Evolutionary conservation across 108 stramenopile species (phyloP), one percentile per base, ranked within the genome.

Genomic region (Pseudonitzschia pungens): DNA sequence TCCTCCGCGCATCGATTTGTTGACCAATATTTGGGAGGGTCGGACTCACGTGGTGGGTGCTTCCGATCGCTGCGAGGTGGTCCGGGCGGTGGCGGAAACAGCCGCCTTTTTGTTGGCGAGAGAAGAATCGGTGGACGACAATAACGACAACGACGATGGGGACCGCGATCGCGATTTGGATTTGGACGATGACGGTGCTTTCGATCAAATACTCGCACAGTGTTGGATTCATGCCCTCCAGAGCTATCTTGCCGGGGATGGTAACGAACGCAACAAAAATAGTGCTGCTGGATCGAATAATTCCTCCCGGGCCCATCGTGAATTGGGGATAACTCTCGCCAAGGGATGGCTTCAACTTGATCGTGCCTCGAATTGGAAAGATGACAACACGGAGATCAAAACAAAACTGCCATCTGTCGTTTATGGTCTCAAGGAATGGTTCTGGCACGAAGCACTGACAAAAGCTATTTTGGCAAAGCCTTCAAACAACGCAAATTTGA

Each of bases 71-170:
- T 36, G 75, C 16, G 72, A 85, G 28, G 73, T 94, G 26, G 82
- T 83, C 12, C 70, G 76, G 28, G 88, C 88, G 11, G 84, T 91
- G 7, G 80, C 86, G 33, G 93, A 94, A 74, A 88, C 84, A 26
- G 78, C 86, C 10, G 72, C 86, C 28, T 90, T 82, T 70, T 68
- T 94, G 72, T 56, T 94, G 45, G 77, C 73, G n/a, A 76, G 71
- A 44, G 41, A 70, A 71, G 26, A 59, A 44, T 21, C 14, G 9
- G 28, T 18, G 24, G 12, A 18, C 22, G 66, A 48, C 2, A 70
- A 62, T 40, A 28, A 7, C 3, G 43, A 33, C 0, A n/a, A 16
- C 31, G 56, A 43, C 36, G 60, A 33, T 31, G 24, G 26, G 36
- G 28, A 4, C 20, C 18, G 52, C 16, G 74, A 68, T 70, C 26